Conservation (phyloP, 225 moss, liverwort and hornwort genomes). For the Bryoerythrophyllum caledonicum region DNA sequence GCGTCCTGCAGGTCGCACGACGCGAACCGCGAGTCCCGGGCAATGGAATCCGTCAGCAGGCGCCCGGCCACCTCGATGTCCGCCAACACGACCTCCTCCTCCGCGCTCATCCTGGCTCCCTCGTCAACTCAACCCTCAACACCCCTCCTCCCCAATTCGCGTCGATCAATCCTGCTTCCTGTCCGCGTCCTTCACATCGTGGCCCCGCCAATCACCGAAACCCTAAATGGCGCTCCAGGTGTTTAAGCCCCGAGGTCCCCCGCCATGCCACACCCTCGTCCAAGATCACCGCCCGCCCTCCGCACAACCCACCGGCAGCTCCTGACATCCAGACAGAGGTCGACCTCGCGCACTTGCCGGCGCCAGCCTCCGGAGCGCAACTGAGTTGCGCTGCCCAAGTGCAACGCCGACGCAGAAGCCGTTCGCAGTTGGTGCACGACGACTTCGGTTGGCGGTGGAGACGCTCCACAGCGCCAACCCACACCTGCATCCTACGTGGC, state of each 20-base stretch:
- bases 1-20: constrained; percentile 88
- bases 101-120: constrained; percentile 63
- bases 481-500: too few species aligned
- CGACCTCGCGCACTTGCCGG: neutral
- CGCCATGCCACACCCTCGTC: constrained; percentile 14
- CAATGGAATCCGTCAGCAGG: constrained; percentile 83
- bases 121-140: neutral
- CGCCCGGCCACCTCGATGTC: constrained; percentile 93
- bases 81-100: constrained; percentile 83
- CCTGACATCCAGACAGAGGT: neutral
- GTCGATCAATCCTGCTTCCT: neutral
- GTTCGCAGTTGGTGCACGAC: too few species aligned
- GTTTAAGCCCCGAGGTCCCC: neutral
- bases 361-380: too few species aligned
- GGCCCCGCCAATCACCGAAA: neutral
- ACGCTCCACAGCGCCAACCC: too few species aligned
- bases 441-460: too few species aligned
- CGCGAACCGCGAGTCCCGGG: constrained; percentile 77
- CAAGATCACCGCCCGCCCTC: neutral
- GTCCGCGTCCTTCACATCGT: constrained; percentile 7
- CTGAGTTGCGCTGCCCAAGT: too few species aligned
- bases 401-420: too few species aligned
- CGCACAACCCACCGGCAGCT: neutral
- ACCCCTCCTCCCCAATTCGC: too few species aligned
- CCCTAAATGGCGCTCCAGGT: constrained; percentile 24